These are phyloP conservation scores for Trifolium subterraneum DNA, from an alignment of 306 rosid genomes.

Conservation along the genomic window DNA sequence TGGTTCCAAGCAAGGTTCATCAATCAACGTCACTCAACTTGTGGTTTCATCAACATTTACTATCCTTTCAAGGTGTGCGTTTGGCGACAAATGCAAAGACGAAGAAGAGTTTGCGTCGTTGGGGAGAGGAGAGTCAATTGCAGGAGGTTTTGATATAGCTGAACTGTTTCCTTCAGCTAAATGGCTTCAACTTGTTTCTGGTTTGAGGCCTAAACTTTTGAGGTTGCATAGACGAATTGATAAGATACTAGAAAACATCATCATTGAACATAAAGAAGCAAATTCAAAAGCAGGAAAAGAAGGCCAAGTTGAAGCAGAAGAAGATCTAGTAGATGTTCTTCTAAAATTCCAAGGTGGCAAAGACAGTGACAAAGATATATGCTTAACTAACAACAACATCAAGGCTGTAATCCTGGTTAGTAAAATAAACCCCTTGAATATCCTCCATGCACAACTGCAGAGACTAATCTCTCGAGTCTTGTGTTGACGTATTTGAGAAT, in stretches of 20 bases:
- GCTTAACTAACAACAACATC: constrained; percentile 34
- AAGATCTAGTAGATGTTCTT: constrained; percentile 38
- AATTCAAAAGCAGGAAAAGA: not conserved
- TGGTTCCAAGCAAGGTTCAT: constrained; percentile 18
- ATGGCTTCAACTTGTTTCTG: constrained; percentile 40
- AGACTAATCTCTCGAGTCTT: too few relatives aligned
- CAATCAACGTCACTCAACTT: constrained; percentile 37
- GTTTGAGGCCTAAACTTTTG: constrained; percentile 43
- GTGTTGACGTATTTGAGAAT: not conserved
- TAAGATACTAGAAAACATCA: constrained; percentile 32
- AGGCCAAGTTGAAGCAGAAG: not conserved
- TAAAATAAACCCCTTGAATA: too few relatives aligned
- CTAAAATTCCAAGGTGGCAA: constrained; percentile 11
- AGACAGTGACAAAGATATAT: constrained; percentile 9
- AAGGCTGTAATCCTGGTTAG: constrained; percentile 38
- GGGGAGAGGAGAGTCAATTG: not conserved
- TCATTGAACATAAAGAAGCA: constrained; percentile 33
- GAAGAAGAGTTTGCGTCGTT: constrained; percentile 22
- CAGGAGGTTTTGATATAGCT: constrained; percentile 38
- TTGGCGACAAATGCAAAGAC: constrained; percentile 39
- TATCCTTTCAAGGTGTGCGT: constrained; percentile 20
- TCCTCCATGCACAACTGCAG: too few relatives aligned
- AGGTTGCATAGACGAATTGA: constrained; percentile 4
- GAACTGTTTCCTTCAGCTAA: constrained; percentile 51
- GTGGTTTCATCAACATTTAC: not conserved